phyloP scores from a whole-genome alignment of 2,329 filamentous ascomycete genomes.

The Pyrenochaeta sp. region DNA sequence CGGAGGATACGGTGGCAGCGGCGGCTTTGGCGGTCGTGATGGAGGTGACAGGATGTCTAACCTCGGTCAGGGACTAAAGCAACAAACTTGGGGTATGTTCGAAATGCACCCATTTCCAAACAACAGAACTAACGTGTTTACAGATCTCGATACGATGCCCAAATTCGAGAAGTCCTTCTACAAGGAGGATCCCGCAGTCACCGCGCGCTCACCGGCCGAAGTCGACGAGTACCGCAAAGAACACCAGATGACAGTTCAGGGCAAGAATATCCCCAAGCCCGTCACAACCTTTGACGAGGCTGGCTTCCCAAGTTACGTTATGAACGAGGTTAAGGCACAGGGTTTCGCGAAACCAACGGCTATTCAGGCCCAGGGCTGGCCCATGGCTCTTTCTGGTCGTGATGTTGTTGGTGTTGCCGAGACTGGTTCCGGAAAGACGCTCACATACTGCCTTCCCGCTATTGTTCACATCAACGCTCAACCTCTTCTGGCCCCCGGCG shows the following conservation, averaged over 20 bases:
- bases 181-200: slow-evolving; percentile 88
- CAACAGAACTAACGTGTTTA: slow-evolving; percentile 32
- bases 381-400: slow-evolving; percentile 96
- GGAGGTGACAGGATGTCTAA: slow-evolving; percentile 94
- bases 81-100: slow-evolving; percentile 84
- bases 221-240: slow-evolving; percentile 88
- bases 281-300: slow-evolving; percentile 98
- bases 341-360: slow-evolving; percentile 93
- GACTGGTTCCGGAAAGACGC: slow-evolving; percentile 98
- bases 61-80: slow-evolving; percentile 86
- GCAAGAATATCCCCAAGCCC: slow-evolving; percentile 84
- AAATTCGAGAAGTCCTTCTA: slow-evolving; percentile 99
- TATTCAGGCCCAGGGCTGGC: slow-evolving; percentile 98
- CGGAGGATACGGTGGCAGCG: slow-evolving; percentile 53
- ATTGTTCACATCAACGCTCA: slow-evolving; percentile 99
- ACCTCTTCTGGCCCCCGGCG: slow-evolving; percentile 91
- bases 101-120: neutral
- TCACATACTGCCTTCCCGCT: slow-evolving; percentile 96
- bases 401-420: slow-evolving; percentile 99
- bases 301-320: slow-evolving; percentile 94
- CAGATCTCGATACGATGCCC: slow-evolving; percentile 79
- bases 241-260: slow-evolving; percentile 84
- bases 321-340: slow-evolving; percentile 98
- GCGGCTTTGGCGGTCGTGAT: slow-evolving; percentile 56
- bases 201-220: slow-evolving; percentile 76